phyloP scores from a whole-genome alignment of 331 rosid species.

The Arachis monticola region DNA sequence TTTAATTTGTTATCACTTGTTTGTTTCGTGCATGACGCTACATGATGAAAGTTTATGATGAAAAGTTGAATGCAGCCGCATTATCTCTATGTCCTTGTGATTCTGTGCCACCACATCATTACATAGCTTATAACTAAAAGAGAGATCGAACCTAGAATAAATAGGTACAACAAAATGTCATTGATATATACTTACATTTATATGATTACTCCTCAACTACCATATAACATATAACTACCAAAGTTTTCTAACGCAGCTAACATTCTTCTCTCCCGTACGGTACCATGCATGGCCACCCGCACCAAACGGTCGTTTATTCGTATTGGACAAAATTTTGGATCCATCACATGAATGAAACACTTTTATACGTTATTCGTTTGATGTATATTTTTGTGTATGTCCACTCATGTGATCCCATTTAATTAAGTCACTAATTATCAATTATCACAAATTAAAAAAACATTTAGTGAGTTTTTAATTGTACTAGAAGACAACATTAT shows the following conservation, averaged over 20 bases:
- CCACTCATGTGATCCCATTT: background rate
- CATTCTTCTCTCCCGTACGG: background rate
- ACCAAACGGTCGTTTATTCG: background rate
- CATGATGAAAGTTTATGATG: background rate
- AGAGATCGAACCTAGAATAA: background rate
- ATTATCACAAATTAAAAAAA: background rate
- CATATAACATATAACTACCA: background rate
- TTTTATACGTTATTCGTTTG: background rate
- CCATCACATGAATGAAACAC: background rate
- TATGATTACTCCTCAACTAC: background rate
- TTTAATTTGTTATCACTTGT: background rate
- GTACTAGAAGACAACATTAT: slow-evolving; percentile 10
- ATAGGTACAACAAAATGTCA: background rate
- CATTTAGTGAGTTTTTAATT: background rate
- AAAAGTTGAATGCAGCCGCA: background rate
- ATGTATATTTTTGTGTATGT: background rate
- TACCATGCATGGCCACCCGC: background rate
- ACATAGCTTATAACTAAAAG: background rate
- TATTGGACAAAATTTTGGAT: background rate
- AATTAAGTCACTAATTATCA: background rate
- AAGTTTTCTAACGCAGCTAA: slow-evolving; percentile 4
- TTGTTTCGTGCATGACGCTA: background rate
- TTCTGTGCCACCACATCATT: background rate
- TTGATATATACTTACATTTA: background rate
- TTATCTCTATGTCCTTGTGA: background rate